Evolutionary conservation across 192 early-diverging fungal species (phyloP), one percentile per base, ranked within the genome.

Genomic region (Chytriomyces confervae): DNA sequence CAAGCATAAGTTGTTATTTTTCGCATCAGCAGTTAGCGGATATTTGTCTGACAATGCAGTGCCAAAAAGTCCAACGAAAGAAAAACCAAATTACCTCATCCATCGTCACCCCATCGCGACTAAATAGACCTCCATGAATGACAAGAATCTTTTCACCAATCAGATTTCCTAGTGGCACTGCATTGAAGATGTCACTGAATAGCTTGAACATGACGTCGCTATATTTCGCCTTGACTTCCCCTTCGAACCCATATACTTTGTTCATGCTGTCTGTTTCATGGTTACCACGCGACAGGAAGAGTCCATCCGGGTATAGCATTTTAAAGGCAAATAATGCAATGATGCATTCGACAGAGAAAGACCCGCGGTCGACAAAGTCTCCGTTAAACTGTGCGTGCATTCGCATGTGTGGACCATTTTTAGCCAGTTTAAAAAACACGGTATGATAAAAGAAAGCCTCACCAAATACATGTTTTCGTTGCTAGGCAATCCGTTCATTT

Each of bases 201-300:
- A 98, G 82, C 48, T 92, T 93, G 87, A 98, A 99, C 88, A 94
- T 91, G n/a, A 89, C 82, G 66, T 95, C 93, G 71, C 86, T 91
- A 84, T 93, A 98, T 88, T 99, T 99, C 81, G 92, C 91, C 77
- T 92, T 94, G 66, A 95, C 94, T 82, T 99, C 98, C 53, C 97
- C 98, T 84, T 99, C 96, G 72, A 99, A 98, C 16, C 98, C 98
- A 79, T 99, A 99, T 50, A 97, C 93, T 84, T 96, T 94, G 87
- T 99, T 99, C 98, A 99, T 98, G 80, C 95, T 93, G 70, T 95
- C 93, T 0, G 96, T 94, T 81, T 99, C 98, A 84, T 99, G 98
- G 85, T 99, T 99, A 45, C 98, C 98, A 65, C 98, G 92, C 48
- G 93, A 92, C 67, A 99, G 80, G 83, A 91, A 95, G 68, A 99